Base-by-base conservation (phyloP, 1,284 basidiomycete species). In the Flammula alnicola region DNA sequence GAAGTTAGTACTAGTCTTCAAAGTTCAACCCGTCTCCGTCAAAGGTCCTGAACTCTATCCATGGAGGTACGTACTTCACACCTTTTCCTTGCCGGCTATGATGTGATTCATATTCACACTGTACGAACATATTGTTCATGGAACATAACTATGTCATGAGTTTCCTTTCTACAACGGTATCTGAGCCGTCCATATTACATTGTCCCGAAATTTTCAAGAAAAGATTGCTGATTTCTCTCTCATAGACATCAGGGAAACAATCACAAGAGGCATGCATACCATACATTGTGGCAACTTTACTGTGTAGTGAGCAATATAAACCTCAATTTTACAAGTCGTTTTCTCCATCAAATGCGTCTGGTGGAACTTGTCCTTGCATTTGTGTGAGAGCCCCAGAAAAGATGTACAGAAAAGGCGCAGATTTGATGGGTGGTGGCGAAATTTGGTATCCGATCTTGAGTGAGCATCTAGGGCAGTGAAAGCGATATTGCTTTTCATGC, bases 381-480 rank as follows among this genome's bases (percentile, higher is more conserved):
- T 87, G 85, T 22, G 87, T 89, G 45, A 92, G 74, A 17, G 89
- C 84, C 17, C 89, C 89, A 32, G 81, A 74, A 46, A 88, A 60
- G 43, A 92, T 79, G 63, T 91, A 92, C 40, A 91, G 60, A 66
- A 80, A 91, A 1, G 86, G 81, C 1, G 79, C 84, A 2, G 83
- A 81, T 71, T 89, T 90, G 27, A 75, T 72, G 20, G 88, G 87
- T 1, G 85, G 86, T 10, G 87, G 84, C 16, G 76, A 79, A 30
- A 79, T 74, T 66, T 92, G 89, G 65, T 92, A 92, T 36, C 80
- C 89, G 52, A 92, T 80, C 23, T 80, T 77, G 41, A 92, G 66
- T 9, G 77, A 83, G 61, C 89, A 92, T 33, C 90, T 79, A 11
- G 88, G 85, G 65, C 90, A 92, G 42, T 78, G 74, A 62, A 86